These are phyloP conservation scores for Pyronema omphalodes DNA, from an alignment of 495 filamentous ascomycete genomes.

Conservation along the genomic window DNA sequence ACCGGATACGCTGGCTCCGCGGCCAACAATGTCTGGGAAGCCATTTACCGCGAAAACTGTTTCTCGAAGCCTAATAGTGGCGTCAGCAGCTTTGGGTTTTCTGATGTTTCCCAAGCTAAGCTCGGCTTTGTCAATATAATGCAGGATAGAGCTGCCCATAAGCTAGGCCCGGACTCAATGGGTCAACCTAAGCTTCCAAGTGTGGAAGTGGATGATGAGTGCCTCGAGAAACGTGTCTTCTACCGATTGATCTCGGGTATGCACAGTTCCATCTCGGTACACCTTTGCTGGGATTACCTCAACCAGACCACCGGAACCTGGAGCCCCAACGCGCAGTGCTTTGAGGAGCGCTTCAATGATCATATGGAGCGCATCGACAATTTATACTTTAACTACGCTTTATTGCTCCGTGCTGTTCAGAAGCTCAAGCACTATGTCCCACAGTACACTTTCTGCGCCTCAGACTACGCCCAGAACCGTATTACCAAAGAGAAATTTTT, in stretches of 20 bases:
- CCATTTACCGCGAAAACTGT: conserved; percentile 94
- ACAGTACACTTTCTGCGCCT: conserved; percentile 78
- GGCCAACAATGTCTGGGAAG: conserved; percentile 79
- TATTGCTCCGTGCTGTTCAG: conserved; percentile 71
- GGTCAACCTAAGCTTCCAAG: conserved; percentile 33
- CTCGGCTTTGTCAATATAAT: conserved; percentile 71
- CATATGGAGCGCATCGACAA: conserved; percentile 88
- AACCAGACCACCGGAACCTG: conserved; percentile 90
- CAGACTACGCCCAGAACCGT: conserved; percentile 59
- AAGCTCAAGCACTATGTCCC: conserved; percentile 77
- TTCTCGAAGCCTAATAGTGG: conserved; percentile 43
- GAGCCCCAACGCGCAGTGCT: conserved; percentile 80
- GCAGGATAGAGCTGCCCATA: conserved; percentile 48
- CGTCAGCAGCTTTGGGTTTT: not conserved
- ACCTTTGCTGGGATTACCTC: conserved; percentile 89
- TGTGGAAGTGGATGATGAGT: conserved; percentile 68
- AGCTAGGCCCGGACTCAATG: conserved; percentile 29
- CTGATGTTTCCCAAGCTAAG: conserved; percentile 40
- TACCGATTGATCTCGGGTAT: conserved; percentile 88
- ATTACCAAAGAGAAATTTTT: conserved; percentile 64
- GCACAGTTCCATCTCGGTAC: conserved; percentile 91
- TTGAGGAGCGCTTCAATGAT: conserved; percentile 59
- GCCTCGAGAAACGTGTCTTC: conserved; percentile 93
- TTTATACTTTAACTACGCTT: conserved; percentile 95
- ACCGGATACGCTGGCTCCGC: conserved; percentile 79